These are phyloP conservation scores for Fusarium lateritium DNA, from an alignment of 2,329 filamentous ascomycete species.

Conservation along the genomic window DNA sequence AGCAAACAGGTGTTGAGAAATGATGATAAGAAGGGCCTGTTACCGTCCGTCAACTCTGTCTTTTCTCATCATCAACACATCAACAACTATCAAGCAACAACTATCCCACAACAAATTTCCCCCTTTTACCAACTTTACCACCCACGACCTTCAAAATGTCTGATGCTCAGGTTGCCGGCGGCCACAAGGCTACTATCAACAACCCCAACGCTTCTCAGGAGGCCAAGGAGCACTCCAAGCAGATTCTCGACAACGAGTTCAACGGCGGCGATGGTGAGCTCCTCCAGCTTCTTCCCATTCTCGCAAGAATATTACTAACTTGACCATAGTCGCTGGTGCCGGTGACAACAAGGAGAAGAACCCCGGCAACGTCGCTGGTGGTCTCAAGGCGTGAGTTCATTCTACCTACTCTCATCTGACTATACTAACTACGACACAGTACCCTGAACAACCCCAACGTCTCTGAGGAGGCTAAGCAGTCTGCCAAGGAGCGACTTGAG, in stretches of 20 bases:
- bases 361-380: conserved; percentile 66
- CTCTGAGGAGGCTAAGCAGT: conserved; percentile 69
- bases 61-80: conserved; percentile 13
- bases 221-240: conserved; percentile 68
- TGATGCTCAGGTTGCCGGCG: conserved; percentile 67
- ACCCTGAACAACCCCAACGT: conserved; percentile 70
- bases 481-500: conserved; percentile 66
- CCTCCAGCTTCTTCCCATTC: too few relatives aligned
- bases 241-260: conserved; percentile 66
- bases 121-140: not conserved
- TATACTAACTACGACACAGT: conserved; percentile 43
- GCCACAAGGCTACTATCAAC: conserved; percentile 72
- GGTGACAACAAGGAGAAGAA: conserved; percentile 63
- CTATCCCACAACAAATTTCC: not conserved
- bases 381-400: conserved; percentile 64
- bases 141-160: conserved; percentile 58
- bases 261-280: conserved; percentile 58
- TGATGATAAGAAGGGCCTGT: conserved; percentile 35
- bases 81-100: not conserved
- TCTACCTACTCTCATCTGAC: too few relatives aligned
- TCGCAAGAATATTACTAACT: not conserved
- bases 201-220: conserved; percentile 70
- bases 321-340: conserved; percentile 49
- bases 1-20: not conserved
- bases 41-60: not conserved